Evolutionary conservation across 73 alveolate genomes (phyloP), one percentile per base, ranked within the genome.

Genomic region (Paramecium octaurelia): DNA sequence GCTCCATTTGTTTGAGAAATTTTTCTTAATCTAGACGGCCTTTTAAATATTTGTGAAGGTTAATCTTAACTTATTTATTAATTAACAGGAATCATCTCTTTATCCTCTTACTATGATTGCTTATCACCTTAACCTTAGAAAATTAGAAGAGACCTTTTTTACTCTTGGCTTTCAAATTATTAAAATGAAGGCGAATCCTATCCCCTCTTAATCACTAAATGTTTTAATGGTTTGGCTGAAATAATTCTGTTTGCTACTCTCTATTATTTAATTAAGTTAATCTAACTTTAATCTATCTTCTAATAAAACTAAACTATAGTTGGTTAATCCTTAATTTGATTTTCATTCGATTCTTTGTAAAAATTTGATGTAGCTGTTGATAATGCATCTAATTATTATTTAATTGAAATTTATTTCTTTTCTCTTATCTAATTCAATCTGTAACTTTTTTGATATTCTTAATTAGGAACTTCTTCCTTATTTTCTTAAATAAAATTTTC

Each of bases 191-290:
- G 0, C 24, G 14, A 75, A n/a, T 80, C 57, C 4, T 9, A 11
- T 9, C 34, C 48, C 38, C 24, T 80, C 46, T 80, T 80, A 1
- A 80, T 80, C 57, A 80, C 4, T 80, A 80, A 80, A 16, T 34
- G 91, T 18, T 76, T 42, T 18, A 34, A 5, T n/a, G 91, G 91
- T 48, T 80, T 44, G 3, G 76, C 91, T 10, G 91, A 80, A 24
- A 24, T 27, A 46, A 80, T 44, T 80, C 91, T 80, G 8, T 42
- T 80, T 24, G 46, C 29, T 8, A 44, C 21, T 14, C 16, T 44
- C 16, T 21, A 44, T 18, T 64, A 42, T 34, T 80, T 80, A 8
- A 44, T 40, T 24, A 12, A 42, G 21, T 0, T n/a, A 14, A n/a
- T 43, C 38, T 80, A 38, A 24, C 75, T 23, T 80, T 9, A 80